A percentile compares a stretch with the other conserved stretches of the same genome.
Evolutionary conservation across 2,329 filamentous ascomycete species (phyloP).

Genomic region (Exophiala aquamarina): DNA sequence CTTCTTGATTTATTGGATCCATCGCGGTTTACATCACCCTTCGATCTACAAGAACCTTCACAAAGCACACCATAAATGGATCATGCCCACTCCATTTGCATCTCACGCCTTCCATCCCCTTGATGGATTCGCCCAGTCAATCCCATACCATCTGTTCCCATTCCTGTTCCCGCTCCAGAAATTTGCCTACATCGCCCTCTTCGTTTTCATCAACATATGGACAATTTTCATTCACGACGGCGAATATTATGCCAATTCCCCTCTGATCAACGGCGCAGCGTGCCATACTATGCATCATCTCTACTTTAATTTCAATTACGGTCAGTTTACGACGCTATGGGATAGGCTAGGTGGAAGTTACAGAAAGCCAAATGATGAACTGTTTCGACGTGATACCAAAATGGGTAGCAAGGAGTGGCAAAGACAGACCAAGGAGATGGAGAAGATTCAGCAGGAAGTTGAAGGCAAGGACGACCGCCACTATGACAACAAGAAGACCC

Average conservation of each 20-base stretch:
- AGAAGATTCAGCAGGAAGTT: conserved; percentile 72
- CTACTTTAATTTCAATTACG: conserved; percentile 89
- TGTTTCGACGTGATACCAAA: conserved; percentile 82
- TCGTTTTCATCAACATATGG: conserved; percentile 95
- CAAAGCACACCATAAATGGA: conserved; percentile 99
- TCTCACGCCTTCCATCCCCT: conserved; percentile 93
- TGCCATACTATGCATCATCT: conserved; percentile 88
- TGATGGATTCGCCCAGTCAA: conserved; percentile 82
- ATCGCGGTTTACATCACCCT: conserved; percentile 80
- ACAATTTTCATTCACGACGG: conserved; percentile 95
- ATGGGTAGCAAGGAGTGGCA: conserved; percentile 80
- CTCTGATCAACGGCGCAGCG: conserved; percentile 90
- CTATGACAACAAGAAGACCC: conserved; percentile 32
- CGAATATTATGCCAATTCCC: conserved; percentile 87
- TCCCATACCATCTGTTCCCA: conserved; percentile 92
- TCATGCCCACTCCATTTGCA: conserved; percentile 93
- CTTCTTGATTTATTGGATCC: conserved; percentile 87
- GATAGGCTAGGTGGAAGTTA: conserved; percentile 86
- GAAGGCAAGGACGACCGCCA: conserved; percentile 55
- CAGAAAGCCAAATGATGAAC: conserved; percentile 77
- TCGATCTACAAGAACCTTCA: conserved; percentile 81
- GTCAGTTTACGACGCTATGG: conserved; percentile 91
- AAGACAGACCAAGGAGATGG: conserved; percentile 73
- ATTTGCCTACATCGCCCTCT: conserved; percentile 79
- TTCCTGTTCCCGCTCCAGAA: conserved; percentile 93